A percentile compares a stretch with the other conserved stretches of the same genome.
phyloP scores from a whole-genome alignment of 768 basidiomycete species.

The Mycena epipterygia region DNA sequence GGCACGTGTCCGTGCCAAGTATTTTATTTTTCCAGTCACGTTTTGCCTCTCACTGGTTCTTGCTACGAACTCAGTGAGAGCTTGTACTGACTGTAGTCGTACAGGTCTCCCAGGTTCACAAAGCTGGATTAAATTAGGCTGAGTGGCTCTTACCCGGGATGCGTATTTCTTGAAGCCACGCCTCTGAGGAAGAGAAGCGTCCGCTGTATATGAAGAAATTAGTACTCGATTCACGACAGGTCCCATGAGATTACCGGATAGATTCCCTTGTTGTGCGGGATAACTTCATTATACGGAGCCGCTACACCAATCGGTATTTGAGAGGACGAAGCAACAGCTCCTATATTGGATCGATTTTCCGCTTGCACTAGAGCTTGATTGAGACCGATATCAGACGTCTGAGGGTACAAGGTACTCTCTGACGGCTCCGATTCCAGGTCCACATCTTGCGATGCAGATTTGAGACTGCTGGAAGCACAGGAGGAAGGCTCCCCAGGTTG shows the following conservation, averaged over 20 bases:
- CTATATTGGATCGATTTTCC: background rate
- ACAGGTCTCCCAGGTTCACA: too few relatives aligned
- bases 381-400: background rate
- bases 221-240: background rate
- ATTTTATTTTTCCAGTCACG: too few relatives aligned
- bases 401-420: background rate
- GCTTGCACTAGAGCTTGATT: background rate
- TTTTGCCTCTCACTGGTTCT: too few relatives aligned
- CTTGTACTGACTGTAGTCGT: too few relatives aligned
- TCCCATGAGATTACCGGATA: background rate
- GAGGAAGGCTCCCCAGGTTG: too few relatives aligned
- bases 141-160: background rate
- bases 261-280: background rate
- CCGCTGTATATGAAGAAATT: background rate
- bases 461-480: too few relatives aligned
- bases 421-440: background rate
- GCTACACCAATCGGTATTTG: too few relatives aligned
- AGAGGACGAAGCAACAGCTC: background rate
- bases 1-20: too few relatives aligned
- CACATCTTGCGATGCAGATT: conserved; percentile 5
- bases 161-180: background rate
- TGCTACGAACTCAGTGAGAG: too few relatives aligned
- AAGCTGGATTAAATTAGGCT: background rate
- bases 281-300: background rate
- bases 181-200: background rate